phyloP scores from a whole-genome alignment of 1,284 basidiomycete genomes.

The Ganoderma sinense region DNA sequence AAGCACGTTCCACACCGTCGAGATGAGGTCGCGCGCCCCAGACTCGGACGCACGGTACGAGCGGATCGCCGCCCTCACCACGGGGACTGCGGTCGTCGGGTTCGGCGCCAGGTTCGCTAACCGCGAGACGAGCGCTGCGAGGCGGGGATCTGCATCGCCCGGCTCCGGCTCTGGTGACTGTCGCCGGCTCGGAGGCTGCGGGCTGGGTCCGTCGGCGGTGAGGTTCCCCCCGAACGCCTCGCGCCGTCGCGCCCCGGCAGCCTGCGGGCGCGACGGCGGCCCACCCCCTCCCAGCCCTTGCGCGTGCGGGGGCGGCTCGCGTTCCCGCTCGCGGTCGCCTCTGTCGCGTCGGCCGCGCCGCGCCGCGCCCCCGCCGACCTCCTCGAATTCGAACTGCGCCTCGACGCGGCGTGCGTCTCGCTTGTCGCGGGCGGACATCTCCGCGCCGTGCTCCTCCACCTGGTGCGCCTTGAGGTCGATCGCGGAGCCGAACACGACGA shows the following conservation, averaged over 20 bases:
- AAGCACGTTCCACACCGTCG: conserved; percentile 87
- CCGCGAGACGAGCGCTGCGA: conserved; percentile 74
- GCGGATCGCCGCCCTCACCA: conserved; percentile 83
- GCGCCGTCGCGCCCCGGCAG: conserved; percentile 48
- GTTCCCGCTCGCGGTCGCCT: conserved; percentile 57
- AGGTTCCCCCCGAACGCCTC: conserved; percentile 74
- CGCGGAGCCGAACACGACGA: conserved; percentile 90
- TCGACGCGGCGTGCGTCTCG: conserved; percentile 83
- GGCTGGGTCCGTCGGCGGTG: conserved; percentile 54
- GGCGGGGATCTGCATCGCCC: conserved; percentile 65
- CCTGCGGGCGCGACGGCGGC: conserved; percentile 37
- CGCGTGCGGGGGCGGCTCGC: conserved; percentile 47
- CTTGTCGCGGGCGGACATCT: conserved; percentile 82
- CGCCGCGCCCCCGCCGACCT: conserved; percentile 46
- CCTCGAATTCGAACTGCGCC: conserved; percentile 83
- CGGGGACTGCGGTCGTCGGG: conserved; percentile 75
- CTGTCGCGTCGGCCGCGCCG: conserved; percentile 47
- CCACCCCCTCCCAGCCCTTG: conserved; percentile 22
- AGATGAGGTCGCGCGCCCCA: conserved; percentile 84
- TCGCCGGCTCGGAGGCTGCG: conserved; percentile 43
- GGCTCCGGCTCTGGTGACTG: conserved; percentile 54
- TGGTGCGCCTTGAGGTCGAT: conserved; percentile 94
- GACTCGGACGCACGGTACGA: conserved; percentile 84
- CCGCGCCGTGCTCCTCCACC: conserved; percentile 85
- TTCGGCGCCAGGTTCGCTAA: conserved; percentile 75